A percentile compares a stretch with the other conserved stretches of the same genome.
These are phyloP conservation scores for Saccharomyces hybrid DNA, from an alignment of 1,139 yeast genomes.

Conservation along the genomic window DNA sequence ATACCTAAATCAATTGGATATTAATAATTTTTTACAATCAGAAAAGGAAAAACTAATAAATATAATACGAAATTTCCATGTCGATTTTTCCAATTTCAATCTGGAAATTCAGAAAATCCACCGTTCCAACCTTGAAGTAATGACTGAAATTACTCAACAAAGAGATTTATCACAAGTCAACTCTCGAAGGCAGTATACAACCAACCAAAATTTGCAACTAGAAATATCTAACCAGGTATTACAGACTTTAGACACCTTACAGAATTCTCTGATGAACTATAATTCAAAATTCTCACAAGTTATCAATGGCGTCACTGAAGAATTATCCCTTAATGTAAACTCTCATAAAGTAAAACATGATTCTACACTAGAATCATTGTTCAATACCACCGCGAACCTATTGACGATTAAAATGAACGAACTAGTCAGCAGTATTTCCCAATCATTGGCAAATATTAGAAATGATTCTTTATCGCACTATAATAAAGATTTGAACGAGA, in stretches of 20 bases:
- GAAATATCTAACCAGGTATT: background rate
- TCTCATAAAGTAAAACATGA: background rate
- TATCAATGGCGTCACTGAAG: background rate
- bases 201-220: background rate
- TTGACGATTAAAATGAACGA: background rate
- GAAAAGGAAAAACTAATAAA: conserved; percentile 29
- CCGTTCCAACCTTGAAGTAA: conserved; percentile 14
- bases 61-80: conserved; percentile 19
- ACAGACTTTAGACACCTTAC: background rate
- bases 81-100: conserved; percentile 15
- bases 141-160: conserved; percentile 13
- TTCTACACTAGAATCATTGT: background rate
- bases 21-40: conserved; percentile 23
- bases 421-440: background rate
- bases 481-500: background rate
- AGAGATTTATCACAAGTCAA: conserved; percentile 12
- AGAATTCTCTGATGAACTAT: conserved; percentile 6
- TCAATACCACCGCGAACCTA: background rate
- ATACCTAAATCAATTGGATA: conserved; percentile 27
- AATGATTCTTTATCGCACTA: background rate
- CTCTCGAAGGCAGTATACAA: background rate
- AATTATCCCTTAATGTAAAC: background rate
- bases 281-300: conserved; percentile 5
- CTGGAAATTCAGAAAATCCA: conserved; percentile 20
- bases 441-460: background rate